Percentiles rank a stretch among this genome's conserved stretches.
Evolutionary conservation across 2,329 filamentous ascomycete genomes (phyloP).

Genomic region (Corinectria fuckeliana): DNA sequence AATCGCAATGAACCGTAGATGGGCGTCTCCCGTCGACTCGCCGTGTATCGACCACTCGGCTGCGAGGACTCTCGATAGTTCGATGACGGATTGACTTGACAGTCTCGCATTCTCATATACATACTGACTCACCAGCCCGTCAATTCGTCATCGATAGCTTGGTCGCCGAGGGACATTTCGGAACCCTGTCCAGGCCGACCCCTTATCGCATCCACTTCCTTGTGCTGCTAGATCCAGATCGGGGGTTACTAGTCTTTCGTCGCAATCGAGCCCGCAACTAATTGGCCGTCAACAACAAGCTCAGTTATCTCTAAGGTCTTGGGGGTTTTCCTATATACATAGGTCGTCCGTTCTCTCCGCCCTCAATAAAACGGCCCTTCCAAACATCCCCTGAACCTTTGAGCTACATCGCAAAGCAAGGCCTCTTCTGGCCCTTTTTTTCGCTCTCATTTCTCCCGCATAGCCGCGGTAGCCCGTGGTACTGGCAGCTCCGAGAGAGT

Average conservation of each 20-base stretch:
- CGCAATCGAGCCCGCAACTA: constrained; percentile 33
- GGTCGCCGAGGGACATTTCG: constrained; percentile 22
- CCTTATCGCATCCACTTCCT: constrained; percentile 38
- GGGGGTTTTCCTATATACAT: constrained; percentile 29
- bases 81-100: not conserved
- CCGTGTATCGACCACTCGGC: not conserved
- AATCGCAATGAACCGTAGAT: not conserved
- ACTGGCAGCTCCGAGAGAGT: not conserved
- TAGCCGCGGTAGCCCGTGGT: constrained; percentile 1
- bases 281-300: constrained; percentile 29
- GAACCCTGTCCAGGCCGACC: constrained; percentile 23
- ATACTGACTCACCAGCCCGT: not conserved
- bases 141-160: constrained; percentile 11
- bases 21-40: not conserved
- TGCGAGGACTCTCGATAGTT: not conserved
- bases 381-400: constrained; percentile 13
- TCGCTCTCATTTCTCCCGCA: constrained; percentile 1
- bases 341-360: constrained; percentile 32
- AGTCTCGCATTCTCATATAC: not conserved
- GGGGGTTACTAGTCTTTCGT: constrained; percentile 32
- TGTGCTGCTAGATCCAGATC: constrained; percentile 37
- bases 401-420: not conserved
- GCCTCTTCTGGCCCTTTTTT: constrained; percentile 1
- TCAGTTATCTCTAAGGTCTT: constrained; percentile 32
- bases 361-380: constrained; percentile 21